Conservation (phyloP, 139 green algal species). For the Micractinium sp. region DNA sequence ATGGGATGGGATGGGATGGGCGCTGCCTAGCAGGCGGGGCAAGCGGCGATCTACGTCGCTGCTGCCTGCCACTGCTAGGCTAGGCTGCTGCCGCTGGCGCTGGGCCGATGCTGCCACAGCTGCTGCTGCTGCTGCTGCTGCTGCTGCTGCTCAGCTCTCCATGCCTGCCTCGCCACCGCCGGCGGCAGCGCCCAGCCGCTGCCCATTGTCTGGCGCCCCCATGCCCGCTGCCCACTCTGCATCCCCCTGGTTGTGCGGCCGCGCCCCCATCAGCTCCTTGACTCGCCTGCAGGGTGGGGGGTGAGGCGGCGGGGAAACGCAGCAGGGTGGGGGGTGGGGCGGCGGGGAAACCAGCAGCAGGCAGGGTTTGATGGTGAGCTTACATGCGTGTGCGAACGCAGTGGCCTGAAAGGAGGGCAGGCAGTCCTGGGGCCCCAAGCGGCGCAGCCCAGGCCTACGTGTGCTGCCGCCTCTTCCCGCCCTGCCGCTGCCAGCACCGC, state of each 20-base stretch:
- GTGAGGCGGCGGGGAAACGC: neutral
- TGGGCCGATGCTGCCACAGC: too few species aligned
- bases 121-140: neutral
- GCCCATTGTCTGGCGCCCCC: slow-evolving; percentile 81
- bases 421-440: too few species aligned
- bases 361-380: neutral
- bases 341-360: neutral
- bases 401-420: neutral
- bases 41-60: neutral
- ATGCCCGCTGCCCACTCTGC: slow-evolving; percentile 83
- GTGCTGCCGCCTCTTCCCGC: too few species aligned
- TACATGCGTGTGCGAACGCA: neutral
- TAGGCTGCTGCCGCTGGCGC: neutral
- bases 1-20: too few species aligned
- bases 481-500: too few species aligned
- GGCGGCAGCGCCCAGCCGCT: neutral
- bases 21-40: too few species aligned
- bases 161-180: slow-evolving; percentile 1
- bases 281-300: slow-evolving; percentile 44
- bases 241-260: slow-evolving; percentile 83
- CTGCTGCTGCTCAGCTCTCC: neutral
- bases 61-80: neutral
- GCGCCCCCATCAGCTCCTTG: slow-evolving; percentile 72
- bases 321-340: neutral
- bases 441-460: too few species aligned